Evolutionary conservation across 441 rosid species (phyloP), one percentile per base, ranked within the genome.

Genomic region (Brassica hybrid): DNA sequence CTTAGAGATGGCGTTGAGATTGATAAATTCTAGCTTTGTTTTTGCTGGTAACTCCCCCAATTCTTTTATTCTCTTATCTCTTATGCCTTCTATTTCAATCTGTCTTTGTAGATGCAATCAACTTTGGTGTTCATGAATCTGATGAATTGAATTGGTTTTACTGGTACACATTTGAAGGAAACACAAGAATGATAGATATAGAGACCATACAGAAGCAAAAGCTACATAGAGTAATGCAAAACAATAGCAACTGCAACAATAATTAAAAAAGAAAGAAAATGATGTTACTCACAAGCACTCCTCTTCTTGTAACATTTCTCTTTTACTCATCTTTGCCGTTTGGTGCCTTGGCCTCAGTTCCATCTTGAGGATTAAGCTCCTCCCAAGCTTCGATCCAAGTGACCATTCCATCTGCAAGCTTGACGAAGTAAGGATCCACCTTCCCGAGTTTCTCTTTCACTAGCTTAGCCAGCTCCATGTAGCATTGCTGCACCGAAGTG

Each of bases 341-440:
- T 50, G 73, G 30, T 69, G 79, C 45, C 34, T 48, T 32, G 13
- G 73, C 65, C 50, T 58, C 64, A 2, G 50, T 50, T 17, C 61
- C 54, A 1, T 57, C 27, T 2, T 78, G 62, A 10, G 88, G 60
- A 81, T 88, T 88, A 34, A 83, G 79, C 73, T 84, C 88, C n/a
- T 88, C 91, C 91, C 91, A 88, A 69, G 87, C 88, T 64, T 88
- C 86, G 2, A 86, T 83, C 91, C 89, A 88, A 0, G 88, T 86
- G 65, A 86, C 86, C 91, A 86, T 86, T 75, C 86, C 89, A 73
- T 81, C 86, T 1, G 88, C 84, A 58, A 88, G 88, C 75, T 80
- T 86, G 62, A 38, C 59, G 74, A 88, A 88, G 83, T 88, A 86
- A 21, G 87, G 85, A 64, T 88, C 88, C 14, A 84, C 73, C 68